Evolutionary conservation across 2,329 filamentous ascomycete species (phyloP), one percentile per base, ranked within the genome.

Genomic region (Arachnopeziza araneosa): DNA sequence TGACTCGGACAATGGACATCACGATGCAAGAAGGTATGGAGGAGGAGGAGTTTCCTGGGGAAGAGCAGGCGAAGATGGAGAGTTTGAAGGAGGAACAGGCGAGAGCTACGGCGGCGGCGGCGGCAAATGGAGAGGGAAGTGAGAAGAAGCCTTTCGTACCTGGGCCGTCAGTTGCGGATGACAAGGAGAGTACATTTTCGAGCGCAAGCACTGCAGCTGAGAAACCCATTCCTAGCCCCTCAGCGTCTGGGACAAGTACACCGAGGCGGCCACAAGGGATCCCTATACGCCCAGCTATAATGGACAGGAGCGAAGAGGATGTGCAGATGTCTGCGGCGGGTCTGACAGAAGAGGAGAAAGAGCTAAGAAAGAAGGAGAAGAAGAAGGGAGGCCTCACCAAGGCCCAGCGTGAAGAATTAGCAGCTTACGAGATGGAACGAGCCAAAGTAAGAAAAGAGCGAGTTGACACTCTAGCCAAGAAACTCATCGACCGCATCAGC

Each of bases 1-100:
- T 99, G 58, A 98, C 93, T 21, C 91, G 92, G 71, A 96, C 93
- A 52, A 98, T 99, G 93, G 95, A 99, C 71, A 98, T 99, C 67
- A 93, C 91, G 22, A 93, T 92, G 86, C 82, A 90, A 59, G 86
- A 86, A 74, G 90, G 91, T 69, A 85, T 88, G 63, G 67, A 66
- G 36, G 68, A 64, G 59, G 86, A 87, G 63, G 85, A 62, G 59
- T 86, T 87, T 63, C 85, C 86, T 66, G 83, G 78, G 24, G 83
- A 79, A 17, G 80, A 80, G 7, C 81, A 83, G 52, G 82, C 82
- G n/a, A 77, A 80, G 68, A 78, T 79, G 66, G 80, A 83, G 71
- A 84, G 81, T 71, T 67, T 79, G 62, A 71, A 70, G 5, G 69
- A 74, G 9, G 70, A 73, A 36, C 68, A 71, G 52, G 60, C 68